A percentile compares a stretch with the other conserved stretches of the same genome.
These are phyloP conservation scores for Cutaneotrichosporon curvatum DNA, from an alignment of 1,284 basidiomycete genomes.

Conservation along the genomic window DNA sequence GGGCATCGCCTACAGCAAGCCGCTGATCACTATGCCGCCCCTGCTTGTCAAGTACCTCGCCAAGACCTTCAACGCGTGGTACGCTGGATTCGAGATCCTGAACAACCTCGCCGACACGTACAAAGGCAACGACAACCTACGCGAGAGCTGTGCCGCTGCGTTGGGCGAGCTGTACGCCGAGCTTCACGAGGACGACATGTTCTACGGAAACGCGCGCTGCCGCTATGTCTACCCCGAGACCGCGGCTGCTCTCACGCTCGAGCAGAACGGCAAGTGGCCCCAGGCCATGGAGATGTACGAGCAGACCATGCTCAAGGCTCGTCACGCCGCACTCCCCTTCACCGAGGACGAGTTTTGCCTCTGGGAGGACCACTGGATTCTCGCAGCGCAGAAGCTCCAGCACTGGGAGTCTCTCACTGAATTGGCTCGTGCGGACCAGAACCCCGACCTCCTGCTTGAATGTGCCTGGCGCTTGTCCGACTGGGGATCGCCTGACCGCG, in stretches of 20 bases:
- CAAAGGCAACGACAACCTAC: conserved; percentile 74
- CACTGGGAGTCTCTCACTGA: conserved; percentile 96
- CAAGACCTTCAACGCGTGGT: conserved; percentile 95
- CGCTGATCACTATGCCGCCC: conserved; percentile 82
- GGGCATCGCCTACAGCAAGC: conserved; percentile 75
- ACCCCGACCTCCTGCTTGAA: conserved; percentile 87
- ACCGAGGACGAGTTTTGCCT: conserved; percentile 93
- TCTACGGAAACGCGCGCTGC: conserved; percentile 92
- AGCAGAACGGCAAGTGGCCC: conserved; percentile 97
- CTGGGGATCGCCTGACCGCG: conserved; percentile 64
- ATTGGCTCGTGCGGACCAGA: conserved; percentile 82
- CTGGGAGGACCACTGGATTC: conserved; percentile 99
- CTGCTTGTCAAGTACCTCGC: conserved; percentile 94
- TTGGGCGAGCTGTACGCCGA: conserved; percentile 94
- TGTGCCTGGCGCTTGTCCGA: conserved; percentile 93
- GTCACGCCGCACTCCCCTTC: conserved; percentile 77
- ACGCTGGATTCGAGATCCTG: conserved; percentile 83
- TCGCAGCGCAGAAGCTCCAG: conserved; percentile 91
- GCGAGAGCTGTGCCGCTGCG: conserved; percentile 83
- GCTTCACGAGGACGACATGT: conserved; percentile 91
- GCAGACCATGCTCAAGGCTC: conserved; percentile 77
- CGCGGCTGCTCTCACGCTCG: conserved; percentile 84
- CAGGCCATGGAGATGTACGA: conserved; percentile 88
- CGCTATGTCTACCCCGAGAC: conserved; percentile 84
- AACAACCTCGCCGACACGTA: conserved; percentile 62